phyloP scores from a whole-genome alignment of 2,329 filamentous ascomycete genomes.

The Hypoxylon sp. region DNA sequence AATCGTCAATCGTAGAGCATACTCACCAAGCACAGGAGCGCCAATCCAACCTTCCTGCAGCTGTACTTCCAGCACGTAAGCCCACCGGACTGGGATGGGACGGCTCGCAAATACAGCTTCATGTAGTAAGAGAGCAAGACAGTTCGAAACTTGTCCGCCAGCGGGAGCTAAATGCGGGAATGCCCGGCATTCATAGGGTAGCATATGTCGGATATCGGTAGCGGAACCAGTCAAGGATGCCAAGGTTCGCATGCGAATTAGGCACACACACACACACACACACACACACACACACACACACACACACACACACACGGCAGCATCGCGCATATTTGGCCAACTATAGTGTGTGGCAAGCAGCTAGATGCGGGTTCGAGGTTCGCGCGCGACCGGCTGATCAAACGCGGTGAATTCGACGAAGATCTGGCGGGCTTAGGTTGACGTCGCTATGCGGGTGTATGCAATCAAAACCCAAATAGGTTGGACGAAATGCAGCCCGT shows the following conservation, averaged over 20 bases:
- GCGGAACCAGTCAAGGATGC: slow-evolving; percentile 9
- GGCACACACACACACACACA: slow-evolving; percentile 9
- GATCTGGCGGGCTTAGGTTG: slow-evolving; percentile 29
- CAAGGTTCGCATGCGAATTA: slow-evolving; percentile 17
- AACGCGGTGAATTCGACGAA: slow-evolving; percentile 30
- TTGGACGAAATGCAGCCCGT: slow-evolving; percentile 35
- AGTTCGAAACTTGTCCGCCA: slow-evolving; percentile 18
- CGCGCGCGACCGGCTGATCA: slow-evolving; percentile 17
- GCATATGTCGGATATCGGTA: slow-evolving; percentile 35
- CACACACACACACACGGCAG: slow-evolving; percentile 13
- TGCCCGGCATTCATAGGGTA: slow-evolving; percentile 37
- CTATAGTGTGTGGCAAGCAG: slow-evolving; percentile 10
- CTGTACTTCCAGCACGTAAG: slow-evolving; percentile 10
- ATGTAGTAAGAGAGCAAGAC: slow-evolving; percentile 10
- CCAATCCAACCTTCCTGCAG: neutral
- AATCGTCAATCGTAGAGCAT: slow-evolving; percentile 16
- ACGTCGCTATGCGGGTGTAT: slow-evolving; percentile 31
- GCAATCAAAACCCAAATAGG: slow-evolving; percentile 39
- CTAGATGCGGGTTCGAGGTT: slow-evolving; percentile 15
- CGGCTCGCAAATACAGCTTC: slow-evolving; percentile 17
- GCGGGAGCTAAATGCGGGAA: slow-evolving; percentile 45
- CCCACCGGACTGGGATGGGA: slow-evolving; percentile 1
- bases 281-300: slow-evolving; percentile 21
- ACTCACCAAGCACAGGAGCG: slow-evolving; percentile 4
- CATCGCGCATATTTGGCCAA: slow-evolving; percentile 24